These are phyloP conservation scores for Citrullus mucosospermus DNA, from an alignment of 306 rosid species.

Conservation along the genomic window DNA sequence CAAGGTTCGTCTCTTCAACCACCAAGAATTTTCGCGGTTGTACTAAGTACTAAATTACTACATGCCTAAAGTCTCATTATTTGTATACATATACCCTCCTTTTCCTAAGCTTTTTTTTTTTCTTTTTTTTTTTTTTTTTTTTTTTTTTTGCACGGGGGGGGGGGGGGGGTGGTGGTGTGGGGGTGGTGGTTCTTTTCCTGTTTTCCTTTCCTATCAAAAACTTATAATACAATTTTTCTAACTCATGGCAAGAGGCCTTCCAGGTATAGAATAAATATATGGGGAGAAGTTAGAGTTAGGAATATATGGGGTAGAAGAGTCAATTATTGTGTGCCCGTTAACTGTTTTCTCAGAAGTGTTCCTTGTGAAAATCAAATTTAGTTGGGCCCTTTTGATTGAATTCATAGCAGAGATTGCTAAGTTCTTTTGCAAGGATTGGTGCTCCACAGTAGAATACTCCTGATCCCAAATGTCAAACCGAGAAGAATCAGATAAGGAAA, in stretches of 20 bases:
- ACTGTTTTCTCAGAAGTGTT: slow-evolving; percentile 46
- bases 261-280: neutral
- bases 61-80: neutral
- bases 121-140: neutral
- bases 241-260: neutral
- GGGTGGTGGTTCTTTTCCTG: neutral
- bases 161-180: too few species aligned
- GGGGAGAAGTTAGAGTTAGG: neutral
- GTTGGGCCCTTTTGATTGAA: slow-evolving; percentile 93
- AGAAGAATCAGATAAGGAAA: slow-evolving; percentile 9
- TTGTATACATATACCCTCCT: neutral
- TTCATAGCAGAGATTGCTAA: slow-evolving; percentile 78
- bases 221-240: slow-evolving; percentile 28
- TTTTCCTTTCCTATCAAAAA: neutral
- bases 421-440: slow-evolving; percentile 93
- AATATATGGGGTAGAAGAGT: neutral
- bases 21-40: slow-evolving; percentile 12
- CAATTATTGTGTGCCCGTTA: neutral
- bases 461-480: slow-evolving; percentile 22
- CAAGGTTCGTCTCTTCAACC: neutral
- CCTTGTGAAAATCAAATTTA: slow-evolving; percentile 96
- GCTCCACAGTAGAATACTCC: slow-evolving; percentile 98
- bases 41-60: slow-evolving; percentile 1
- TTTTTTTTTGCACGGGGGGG: neutral
- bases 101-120: neutral